Conservation (phyloP, 228 moss, liverwort and hornwort species). For the Sphagnum magellanicum region DNA sequence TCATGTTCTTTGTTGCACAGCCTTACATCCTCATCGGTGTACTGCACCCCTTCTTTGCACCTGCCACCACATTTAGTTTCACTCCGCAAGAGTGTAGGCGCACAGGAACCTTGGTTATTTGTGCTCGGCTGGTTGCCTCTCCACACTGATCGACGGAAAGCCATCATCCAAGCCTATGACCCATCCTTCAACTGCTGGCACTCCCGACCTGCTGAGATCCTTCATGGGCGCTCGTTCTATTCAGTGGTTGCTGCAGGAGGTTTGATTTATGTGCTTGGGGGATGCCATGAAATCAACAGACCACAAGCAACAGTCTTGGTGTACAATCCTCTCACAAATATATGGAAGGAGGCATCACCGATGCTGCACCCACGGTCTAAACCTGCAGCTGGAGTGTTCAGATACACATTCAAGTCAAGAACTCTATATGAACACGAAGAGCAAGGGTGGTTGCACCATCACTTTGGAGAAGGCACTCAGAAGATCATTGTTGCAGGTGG, state of each 20-base stretch:
- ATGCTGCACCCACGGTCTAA: background rate
- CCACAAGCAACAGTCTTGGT: slow-evolving; percentile 2
- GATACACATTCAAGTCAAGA: background rate
- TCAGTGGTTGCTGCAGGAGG: slow-evolving; percentile 3
- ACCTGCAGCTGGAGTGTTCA: slow-evolving; percentile 3
- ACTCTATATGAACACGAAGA: background rate
- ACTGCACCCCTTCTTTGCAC: background rate
- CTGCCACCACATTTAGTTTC: slow-evolving; percentile 1
- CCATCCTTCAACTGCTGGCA: slow-evolving; percentile 2
- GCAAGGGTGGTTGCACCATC: background rate
- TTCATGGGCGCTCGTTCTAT: slow-evolving; percentile 2
- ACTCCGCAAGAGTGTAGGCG: background rate
- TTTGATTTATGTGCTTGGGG: slow-evolving; percentile 1
- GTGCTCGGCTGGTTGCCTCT: slow-evolving; percentile 1
- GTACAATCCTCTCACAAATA: background rate
- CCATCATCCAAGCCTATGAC: slow-evolving; percentile 2
- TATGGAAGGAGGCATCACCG: background rate
- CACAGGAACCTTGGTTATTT: slow-evolving; percentile 4
- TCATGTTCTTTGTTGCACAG: background rate
- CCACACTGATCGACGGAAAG: background rate
- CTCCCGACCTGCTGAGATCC: slow-evolving; percentile 2
- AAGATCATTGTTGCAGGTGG: slow-evolving; percentile 2
- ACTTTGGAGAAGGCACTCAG: background rate
- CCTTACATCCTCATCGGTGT: background rate
- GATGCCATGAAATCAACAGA: slow-evolving; percentile 2